Evolutionary conservation across 495 filamentous ascomycete species (phyloP).

Genomic region (Penicillium verhagenii): DNA sequence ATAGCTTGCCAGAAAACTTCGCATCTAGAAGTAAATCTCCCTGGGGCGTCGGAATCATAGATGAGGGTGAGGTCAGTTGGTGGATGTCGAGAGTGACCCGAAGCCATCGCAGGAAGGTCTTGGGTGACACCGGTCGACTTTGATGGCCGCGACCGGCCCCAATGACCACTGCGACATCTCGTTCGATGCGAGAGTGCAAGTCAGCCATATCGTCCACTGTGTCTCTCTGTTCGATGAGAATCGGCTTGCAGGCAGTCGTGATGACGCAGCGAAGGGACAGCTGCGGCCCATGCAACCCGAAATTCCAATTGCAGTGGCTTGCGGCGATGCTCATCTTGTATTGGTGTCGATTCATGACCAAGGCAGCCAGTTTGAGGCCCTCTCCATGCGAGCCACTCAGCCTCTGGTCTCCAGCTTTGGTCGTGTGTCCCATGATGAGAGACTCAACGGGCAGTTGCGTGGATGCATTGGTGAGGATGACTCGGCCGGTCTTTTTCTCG

Average conservation of each 20-base stretch:
- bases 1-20: background rate
- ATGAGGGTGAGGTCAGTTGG: background rate
- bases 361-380: slow-evolving; percentile 29
- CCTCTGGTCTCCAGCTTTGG: background rate
- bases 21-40: background rate
- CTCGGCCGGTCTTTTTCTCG: slow-evolving; percentile 10
- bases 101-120: background rate
- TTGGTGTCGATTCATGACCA: slow-evolving; percentile 19
- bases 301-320: slow-evolving; percentile 19
- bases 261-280: background rate
- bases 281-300: slow-evolving; percentile 1
- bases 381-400: slow-evolving; percentile 25
- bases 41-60: background rate
- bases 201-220: background rate
- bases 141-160: background rate
- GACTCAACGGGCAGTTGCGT: slow-evolving; percentile 3
- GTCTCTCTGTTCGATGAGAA: background rate
- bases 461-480: slow-evolving; percentile 10
- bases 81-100: background rate
- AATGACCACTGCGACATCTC: background rate
- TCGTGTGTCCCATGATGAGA: slow-evolving; percentile 6
- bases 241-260: background rate
- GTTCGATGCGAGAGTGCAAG: background rate
- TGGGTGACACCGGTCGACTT: background rate
- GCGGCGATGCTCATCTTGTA: slow-evolving; percentile 18